A percentile compares a stretch with the other conserved stretches of the same genome.
phyloP scores from a whole-genome alignment of 768 basidiomycete genomes.

The Rubroboletus satanas region DNA sequence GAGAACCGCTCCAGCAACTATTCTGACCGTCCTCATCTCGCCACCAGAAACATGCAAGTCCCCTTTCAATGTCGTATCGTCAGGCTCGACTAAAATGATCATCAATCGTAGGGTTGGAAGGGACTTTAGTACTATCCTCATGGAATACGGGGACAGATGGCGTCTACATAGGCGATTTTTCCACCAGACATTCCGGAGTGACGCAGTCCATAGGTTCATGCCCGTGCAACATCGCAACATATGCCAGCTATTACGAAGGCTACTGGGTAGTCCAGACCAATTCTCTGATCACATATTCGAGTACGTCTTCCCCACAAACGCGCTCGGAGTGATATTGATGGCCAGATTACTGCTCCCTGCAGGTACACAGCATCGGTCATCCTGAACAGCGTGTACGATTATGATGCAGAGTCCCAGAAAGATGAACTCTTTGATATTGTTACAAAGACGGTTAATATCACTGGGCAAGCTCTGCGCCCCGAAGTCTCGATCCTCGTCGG shows the following conservation, averaged over 20 bases:
- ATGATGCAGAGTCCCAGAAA: conserved; percentile 6
- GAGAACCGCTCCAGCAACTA: conserved; percentile 46
- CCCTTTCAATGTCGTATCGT: neutral
- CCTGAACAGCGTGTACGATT: conserved; percentile 21
- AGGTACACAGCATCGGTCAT: conserved; percentile 23
- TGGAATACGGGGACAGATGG: conserved; percentile 34
- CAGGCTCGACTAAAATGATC: neutral
- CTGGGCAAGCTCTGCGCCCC: conserved; percentile 12
- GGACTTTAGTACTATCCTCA: conserved; percentile 21
- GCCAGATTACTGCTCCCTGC: neutral
- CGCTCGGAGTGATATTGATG: neutral
- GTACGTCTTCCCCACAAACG: conserved; percentile 14
- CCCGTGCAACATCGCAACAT: conserved; percentile 30
- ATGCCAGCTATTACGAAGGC: conserved; percentile 30
- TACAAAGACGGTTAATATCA: conserved; percentile 2
- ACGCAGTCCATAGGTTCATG: conserved; percentile 24
- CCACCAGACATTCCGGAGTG: conserved; percentile 23
- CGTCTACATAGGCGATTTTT: conserved; percentile 30
- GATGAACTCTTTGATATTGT: conserved; percentile 15
- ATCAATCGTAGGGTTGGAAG: conserved; percentile 15
- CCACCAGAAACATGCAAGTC: conserved; percentile 12
- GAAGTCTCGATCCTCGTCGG: conserved; percentile 17
- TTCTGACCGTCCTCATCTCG: conserved; percentile 44
- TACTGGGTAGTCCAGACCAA: conserved; percentile 33
- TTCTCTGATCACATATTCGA: conserved; percentile 34